Evolutionary conservation across 2,329 filamentous ascomycete species (phyloP).

Genomic region (Trichoderma harzianum): DNA sequence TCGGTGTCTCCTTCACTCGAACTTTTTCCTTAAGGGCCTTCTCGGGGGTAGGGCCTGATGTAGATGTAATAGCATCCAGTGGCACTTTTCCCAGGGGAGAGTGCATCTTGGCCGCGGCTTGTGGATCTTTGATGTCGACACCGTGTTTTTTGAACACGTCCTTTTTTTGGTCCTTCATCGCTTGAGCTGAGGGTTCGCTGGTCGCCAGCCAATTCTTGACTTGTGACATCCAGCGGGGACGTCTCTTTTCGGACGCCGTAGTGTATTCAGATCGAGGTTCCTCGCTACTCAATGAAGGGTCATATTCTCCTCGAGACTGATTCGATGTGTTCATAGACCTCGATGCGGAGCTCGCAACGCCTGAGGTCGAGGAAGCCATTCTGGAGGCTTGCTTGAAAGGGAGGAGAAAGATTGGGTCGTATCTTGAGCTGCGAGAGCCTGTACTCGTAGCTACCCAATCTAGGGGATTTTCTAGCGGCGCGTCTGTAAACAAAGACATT

Average conservation of each 20-base stretch:
- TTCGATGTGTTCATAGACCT: constrained; percentile 18
- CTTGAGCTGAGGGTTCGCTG: constrained; percentile 49
- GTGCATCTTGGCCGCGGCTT: constrained; percentile 45
- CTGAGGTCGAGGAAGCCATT: constrained; percentile 3
- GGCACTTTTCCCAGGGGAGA: constrained; percentile 45
- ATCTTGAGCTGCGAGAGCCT: neutral
- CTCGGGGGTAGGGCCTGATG: constrained; percentile 45
- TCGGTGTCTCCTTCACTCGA: constrained; percentile 31
- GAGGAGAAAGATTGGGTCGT: neutral
- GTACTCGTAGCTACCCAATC: constrained; percentile 3
- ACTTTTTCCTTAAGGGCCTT: constrained; percentile 38
- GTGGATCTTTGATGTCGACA: constrained; percentile 41
- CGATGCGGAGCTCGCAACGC: neutral
- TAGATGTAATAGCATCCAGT: constrained; percentile 44
- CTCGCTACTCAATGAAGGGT: constrained; percentile 23
- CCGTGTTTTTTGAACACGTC: constrained; percentile 43
- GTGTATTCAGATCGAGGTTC: constrained; percentile 19
- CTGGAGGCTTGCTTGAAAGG: neutral
- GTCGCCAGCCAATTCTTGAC: constrained; percentile 48
- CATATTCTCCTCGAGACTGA: constrained; percentile 26
- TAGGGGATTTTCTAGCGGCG: neutral
- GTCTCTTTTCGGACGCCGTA: constrained; percentile 23
- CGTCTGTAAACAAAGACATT: neutral
- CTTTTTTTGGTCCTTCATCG: constrained; percentile 45
- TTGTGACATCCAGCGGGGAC: constrained; percentile 39